Conservation (phyloP, 129 eudicot species). For the Helichrysum umbraculigerum region DNA sequence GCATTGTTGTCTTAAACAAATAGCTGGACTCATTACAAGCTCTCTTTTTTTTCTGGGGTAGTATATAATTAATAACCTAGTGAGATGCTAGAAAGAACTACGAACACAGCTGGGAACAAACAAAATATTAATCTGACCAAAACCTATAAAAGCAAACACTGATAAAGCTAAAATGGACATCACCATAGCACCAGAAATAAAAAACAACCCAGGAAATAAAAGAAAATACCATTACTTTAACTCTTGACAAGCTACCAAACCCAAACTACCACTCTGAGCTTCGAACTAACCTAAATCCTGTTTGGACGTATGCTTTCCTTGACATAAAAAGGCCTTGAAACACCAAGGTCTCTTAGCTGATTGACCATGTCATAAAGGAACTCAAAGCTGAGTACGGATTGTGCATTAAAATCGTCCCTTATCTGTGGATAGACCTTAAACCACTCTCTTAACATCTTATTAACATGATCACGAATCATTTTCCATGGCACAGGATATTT, state of each 20-base stretch:
- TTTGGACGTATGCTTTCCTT: constrained; percentile 33
- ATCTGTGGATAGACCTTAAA: constrained; percentile 66
- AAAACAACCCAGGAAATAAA: too few species aligned
- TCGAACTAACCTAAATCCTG: constrained; percentile 5
- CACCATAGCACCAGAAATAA: too few species aligned
- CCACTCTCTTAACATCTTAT: constrained; percentile 83
- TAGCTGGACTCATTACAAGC: too few species aligned
- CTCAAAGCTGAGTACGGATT: constrained; percentile 61
- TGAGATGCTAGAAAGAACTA: too few species aligned
- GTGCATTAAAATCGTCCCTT: constrained; percentile 71
- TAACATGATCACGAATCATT: constrained; percentile 72
- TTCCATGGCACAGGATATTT: constrained; percentile 85
- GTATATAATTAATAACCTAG: too few species aligned
- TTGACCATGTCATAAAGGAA: constrained; percentile 65
- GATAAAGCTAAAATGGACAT: neutral
- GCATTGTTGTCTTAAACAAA: neutral
- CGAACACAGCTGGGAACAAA: too few species aligned
- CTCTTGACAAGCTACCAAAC: neutral
- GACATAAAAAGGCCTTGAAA: constrained; percentile 52
- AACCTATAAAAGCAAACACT: neutral
- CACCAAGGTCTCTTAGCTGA: constrained; percentile 59
- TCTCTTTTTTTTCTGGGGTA: too few species aligned
- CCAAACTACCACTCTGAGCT: neutral
- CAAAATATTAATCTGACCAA: neutral
- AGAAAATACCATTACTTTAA: too few species aligned